Evolutionary conservation across 768 basidiomycete genomes (phyloP), one percentile per base, ranked within the genome.

Genomic region (Candolleomyces efflorescens): DNA sequence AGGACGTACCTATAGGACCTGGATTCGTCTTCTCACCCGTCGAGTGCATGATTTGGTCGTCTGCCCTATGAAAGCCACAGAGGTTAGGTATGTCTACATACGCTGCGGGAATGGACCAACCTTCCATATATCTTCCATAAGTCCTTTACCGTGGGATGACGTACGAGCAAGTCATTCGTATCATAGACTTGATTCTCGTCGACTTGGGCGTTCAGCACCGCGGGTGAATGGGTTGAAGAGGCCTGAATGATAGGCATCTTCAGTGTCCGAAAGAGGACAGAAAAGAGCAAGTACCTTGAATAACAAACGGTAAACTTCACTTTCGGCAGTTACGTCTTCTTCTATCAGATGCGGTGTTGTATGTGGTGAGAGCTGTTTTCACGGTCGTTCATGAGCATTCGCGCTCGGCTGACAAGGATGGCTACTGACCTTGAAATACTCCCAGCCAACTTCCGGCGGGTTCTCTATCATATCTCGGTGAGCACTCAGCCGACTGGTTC

Each of bases 11-110:
- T 62, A 78, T 38, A 50, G 78, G 67, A 55, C 68, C 61, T 50
- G 77, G 60, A 63, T 71, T 75, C 53, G 72, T 70, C 75, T 73
- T 32, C 20, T 78, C 75, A 10, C 76, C 77, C 17, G 68, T 77
- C 2, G 69, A 71, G 32, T 76, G 71, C 62, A 78, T 71, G 54
- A 79, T 76, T 56, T 78, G 77, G 53, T 80, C 78, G 55, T 80
- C 78, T 15, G 61, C 61, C 49, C 61, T 62, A 54, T 58, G 38
- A 82, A 63, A 53, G 63, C 71, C 69, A 68, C n/a, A n/a, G n/a
- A n/a, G n/a, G n/a, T n/a, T n/a, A n/a, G n/a, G n/a, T n/a, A n/a
- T n/a, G n/a, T n/a, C n/a, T n/a, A n/a, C n/a, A n/a, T n/a, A n/a
- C n/a, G n/a, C n/a, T n/a, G n/a, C n/a, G n/a, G n/a, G n/a, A n/a